Evolutionary conservation across 768 basidiomycete genomes (phyloP), one percentile per base, ranked within the genome.

Genomic region (Sporobolomyces pararoseus): DNA sequence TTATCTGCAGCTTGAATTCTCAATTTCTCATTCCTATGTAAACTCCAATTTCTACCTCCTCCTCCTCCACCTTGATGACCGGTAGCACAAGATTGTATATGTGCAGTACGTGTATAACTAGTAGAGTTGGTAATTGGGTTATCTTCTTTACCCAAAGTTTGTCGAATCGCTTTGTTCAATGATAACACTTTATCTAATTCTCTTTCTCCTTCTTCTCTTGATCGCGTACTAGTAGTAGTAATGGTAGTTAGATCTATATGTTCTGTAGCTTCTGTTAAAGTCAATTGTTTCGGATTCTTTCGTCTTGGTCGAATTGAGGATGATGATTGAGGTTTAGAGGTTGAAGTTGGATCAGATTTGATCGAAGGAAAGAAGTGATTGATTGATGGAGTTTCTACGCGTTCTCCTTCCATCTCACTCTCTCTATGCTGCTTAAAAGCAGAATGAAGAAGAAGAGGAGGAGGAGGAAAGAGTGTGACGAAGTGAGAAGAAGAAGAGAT

Each of bases 81-180:
- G 10, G 86, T 86, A 34, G 86, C 81, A 55, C 83, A 83, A 16
- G 88, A 88, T 29, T 77, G 87, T 82, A 67, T 87, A 84, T 49
- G 86, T 81, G 68, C 85, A 84, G 76, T 88, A 84, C 1, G 87
- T 86, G 74, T 52, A 35, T 52, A 65, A 0, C 34, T 47, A 4
- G 61, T 59, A 23, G 50, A 71, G 49, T 89, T 86, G 1, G 89
- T 90, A 59, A 91, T 89, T 2, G 90, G 90, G 77, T 91, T 91
- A 14, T 84, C 83, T 61, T 83, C 80, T 69, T 88, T 83, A 21
- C 82, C 78, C 52, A 92, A 82, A 0, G 86, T 89, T 34, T 80
- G 82, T 49, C 91, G 77, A 19, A 91, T 79, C 63, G 85, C 83
- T 63, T 82, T 85, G 17, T 85, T 89, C 19, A 44, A 44, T 17